Evolutionary conservation across 2,329 filamentous ascomycete species (phyloP).

Genomic region (Aurifilum marmelostoma): DNA sequence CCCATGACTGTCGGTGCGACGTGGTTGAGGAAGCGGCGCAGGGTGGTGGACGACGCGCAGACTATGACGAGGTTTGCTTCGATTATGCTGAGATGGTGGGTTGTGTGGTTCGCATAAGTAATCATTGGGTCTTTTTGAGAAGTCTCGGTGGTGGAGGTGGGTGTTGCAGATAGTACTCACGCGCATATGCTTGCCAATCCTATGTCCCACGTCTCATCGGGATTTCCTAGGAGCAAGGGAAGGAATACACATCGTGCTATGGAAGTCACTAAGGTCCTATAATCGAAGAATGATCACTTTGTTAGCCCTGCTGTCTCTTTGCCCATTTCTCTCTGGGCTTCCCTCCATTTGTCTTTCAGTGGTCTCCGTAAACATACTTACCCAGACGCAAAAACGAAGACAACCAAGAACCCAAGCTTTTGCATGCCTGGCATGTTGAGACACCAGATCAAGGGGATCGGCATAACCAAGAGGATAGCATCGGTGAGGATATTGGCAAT

Average conservation of each 20-base stretch:
- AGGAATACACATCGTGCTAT: background rate
- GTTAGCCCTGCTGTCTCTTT: background rate
- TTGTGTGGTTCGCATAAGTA: background rate
- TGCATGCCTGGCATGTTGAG: background rate
- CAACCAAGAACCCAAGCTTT: background rate
- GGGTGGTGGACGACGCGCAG: background rate
- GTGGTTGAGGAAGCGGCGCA: background rate
- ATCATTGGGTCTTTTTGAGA: background rate
- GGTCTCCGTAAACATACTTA: too few relatives aligned
- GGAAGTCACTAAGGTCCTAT: background rate
- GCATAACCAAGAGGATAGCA: background rate
- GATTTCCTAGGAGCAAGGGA: background rate
- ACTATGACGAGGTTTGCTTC: conserved; percentile 1
- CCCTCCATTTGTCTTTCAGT: too few relatives aligned
- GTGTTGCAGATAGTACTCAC: background rate
- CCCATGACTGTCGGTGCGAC: background rate
- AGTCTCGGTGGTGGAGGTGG: too few relatives aligned
- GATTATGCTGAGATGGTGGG: background rate
- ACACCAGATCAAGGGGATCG: background rate
- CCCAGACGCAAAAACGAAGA: background rate
- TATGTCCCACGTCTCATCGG: background rate
- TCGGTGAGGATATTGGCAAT: background rate
- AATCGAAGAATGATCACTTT: background rate
- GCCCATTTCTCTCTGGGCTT: too few relatives aligned
- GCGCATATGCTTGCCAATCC: background rate